phyloP scores from a whole-genome alignment of 495 filamentous ascomycete genomes.

The Neurospora cerealis region DNA sequence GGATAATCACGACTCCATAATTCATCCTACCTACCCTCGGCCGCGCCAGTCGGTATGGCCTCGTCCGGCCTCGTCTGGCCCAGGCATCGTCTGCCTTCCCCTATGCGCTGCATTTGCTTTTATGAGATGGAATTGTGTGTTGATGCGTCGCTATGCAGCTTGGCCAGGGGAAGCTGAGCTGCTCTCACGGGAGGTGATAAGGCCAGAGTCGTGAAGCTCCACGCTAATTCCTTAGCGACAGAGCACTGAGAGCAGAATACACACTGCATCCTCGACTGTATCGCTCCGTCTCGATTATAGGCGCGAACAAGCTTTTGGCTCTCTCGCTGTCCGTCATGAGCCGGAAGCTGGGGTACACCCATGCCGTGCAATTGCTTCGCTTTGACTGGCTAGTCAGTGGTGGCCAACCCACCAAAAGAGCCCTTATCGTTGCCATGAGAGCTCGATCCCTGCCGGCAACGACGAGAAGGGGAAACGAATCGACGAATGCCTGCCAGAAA shows the following conservation, averaged over 20 bases:
- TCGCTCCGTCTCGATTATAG: constrained; percentile 1
- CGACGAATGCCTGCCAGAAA: not conserved
- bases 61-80: not conserved
- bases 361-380: constrained; percentile 9
- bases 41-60: not conserved
- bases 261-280: not conserved
- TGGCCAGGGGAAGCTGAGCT: not conserved
- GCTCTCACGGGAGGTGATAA: not conserved
- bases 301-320: constrained; percentile 19
- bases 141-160: not conserved
- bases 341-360: constrained; percentile 10
- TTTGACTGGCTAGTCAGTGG: constrained; percentile 6
- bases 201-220: not conserved
- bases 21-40: not conserved
- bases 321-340: constrained; percentile 14
- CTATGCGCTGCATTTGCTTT: not conserved
- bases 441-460: not conserved
- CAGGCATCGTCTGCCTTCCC: not conserved
- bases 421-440: not conserved
- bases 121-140: not conserved
- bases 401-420: not conserved
- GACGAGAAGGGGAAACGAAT: not conserved
- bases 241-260: not conserved
- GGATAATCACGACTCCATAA: not conserved
- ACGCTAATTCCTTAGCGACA: not conserved